Base-by-base conservation (phyloP, 2,329 filamentous ascomycete species). In the Trichoderma atrobrunneum region DNA sequence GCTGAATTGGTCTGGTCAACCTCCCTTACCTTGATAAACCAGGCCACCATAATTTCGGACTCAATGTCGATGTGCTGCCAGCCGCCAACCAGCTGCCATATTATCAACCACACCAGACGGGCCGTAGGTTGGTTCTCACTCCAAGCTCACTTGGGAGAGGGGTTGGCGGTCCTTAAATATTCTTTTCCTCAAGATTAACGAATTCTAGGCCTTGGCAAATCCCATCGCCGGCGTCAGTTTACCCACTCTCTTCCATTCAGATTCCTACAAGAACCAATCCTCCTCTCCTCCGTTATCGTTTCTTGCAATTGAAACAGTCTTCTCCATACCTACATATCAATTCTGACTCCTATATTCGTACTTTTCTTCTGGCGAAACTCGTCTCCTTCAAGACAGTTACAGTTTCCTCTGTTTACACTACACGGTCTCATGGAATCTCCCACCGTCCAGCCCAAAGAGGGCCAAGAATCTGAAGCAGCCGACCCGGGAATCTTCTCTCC, bases 351-450 rank as follows among this genome's bases (percentile, higher is more conserved):
- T 12, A 18, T 7, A 69, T 24, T 16, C 11, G 2, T 24, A 32
- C 39, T n/a, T n/a, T 43, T 48, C 18, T 60, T 26, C 18, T 26
- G 12, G 32, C 26, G 4, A 32, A 51, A 14, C 3, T 28, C 16
- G 21, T 26, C 54, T 3, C 36, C 28, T 16, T n/a, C 32, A 7
- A 14, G 24, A n/a, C 7, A 11, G 26, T 7, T n/a, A 7, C n/a
- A 43, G 10, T 28, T 32, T n/a, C 30, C 16, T 61, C 7, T 28
- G 11, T n/a, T 16, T 21, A 28, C 51, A 16, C 21, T 7, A 7
- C 64, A 10, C 28, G 8, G 28, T 7, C 48, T 24, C 61, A 73
- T 73, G 72, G 69, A 66, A n/a, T 66, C 51, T 64, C 62, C 72
- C 16, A 59, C 43, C 6, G 24, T 57, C 16, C 68, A 51, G 16